phyloP scores from a whole-genome alignment of 108 stramenopile genomes.

The Conticribra weissflogii region DNA sequence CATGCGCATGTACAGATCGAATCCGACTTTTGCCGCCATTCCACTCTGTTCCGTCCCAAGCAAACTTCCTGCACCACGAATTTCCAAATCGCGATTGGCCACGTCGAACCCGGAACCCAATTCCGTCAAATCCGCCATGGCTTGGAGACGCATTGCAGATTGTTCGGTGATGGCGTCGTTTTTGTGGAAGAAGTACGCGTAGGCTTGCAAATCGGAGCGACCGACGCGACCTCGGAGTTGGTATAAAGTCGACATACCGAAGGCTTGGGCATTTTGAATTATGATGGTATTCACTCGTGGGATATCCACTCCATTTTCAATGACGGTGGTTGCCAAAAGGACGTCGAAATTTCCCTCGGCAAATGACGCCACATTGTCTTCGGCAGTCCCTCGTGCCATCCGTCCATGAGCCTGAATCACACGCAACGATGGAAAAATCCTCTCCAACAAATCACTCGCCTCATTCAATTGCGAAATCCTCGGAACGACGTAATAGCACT shows the following conservation, averaged over 20 bases:
- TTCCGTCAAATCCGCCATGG: slow-evolving; percentile 86
- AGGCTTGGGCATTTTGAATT: slow-evolving; percentile 88
- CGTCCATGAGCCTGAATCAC: slow-evolving; percentile 90
- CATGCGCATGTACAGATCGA: slow-evolving; percentile 96
- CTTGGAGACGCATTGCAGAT: slow-evolving; percentile 82
- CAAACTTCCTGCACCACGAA: slow-evolving; percentile 92
- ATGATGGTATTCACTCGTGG: slow-evolving; percentile 95
- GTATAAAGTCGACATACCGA: slow-evolving; percentile 94
- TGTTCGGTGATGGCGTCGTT: slow-evolving; percentile 73
- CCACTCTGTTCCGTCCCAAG: slow-evolving; percentile 94
- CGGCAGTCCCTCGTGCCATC: slow-evolving; percentile 70
- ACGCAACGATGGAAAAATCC: slow-evolving; percentile 73
- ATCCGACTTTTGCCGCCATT: slow-evolving; percentile 91
- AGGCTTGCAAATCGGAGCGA: slow-evolving; percentile 86
- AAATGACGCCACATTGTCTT: slow-evolving; percentile 84
- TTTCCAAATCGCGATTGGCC: slow-evolving; percentile 93
- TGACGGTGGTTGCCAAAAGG: slow-evolving; percentile 94
- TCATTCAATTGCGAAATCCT: slow-evolving; percentile 80
- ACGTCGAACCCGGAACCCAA: slow-evolving; percentile 92
- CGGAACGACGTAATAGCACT: slow-evolving; percentile 92
- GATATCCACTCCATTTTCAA: slow-evolving; percentile 98
- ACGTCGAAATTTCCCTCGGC: slow-evolving; percentile 88
- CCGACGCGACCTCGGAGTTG: slow-evolving; percentile 96
- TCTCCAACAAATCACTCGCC: slow-evolving; percentile 60
- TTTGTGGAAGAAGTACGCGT: slow-evolving; percentile 86